These are phyloP conservation scores for Ploettnerulaceae sp. DNA, from an alignment of 2,329 filamentous ascomycete species.

Conservation along the genomic window DNA sequence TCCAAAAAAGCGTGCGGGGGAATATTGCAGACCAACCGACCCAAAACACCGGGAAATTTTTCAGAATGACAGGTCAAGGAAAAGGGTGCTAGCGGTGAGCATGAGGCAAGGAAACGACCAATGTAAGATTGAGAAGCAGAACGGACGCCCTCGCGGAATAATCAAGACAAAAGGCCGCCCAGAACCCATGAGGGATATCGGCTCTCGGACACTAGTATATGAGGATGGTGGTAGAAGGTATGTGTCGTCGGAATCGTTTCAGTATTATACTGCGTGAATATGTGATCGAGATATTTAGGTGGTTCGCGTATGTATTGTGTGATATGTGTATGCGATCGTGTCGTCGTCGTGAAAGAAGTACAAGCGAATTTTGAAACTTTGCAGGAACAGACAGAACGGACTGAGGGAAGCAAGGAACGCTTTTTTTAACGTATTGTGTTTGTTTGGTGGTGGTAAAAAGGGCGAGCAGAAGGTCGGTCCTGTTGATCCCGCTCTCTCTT, in stretches of 20 bases:
- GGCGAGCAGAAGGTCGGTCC: slow-evolving; percentile 22
- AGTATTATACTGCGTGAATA: slow-evolving; percentile 11
- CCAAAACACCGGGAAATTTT: no score
- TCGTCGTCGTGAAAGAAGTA: slow-evolving; percentile 21
- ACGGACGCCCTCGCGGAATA: slow-evolving; percentile 4
- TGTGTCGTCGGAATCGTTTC: slow-evolving; percentile 16
- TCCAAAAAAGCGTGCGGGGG: no score
- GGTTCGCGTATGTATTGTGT: slow-evolving; percentile 4
- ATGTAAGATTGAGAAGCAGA: slow-evolving; percentile 20
- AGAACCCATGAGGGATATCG: slow-evolving; percentile 20
- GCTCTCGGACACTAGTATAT: slow-evolving; percentile 13
- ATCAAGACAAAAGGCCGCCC: slow-evolving; percentile 18
- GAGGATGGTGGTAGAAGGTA: slow-evolving; percentile 9
- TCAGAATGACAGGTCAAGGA: background rate
- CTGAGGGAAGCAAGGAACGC: slow-evolving; percentile 3
- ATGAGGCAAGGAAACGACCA: background rate
- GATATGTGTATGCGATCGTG: slow-evolving; percentile 20
- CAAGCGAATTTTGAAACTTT: slow-evolving; percentile 5
- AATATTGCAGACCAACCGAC: no score
- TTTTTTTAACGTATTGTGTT: slow-evolving; percentile 11
- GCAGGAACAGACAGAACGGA: background rate
- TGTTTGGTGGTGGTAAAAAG: slow-evolving; percentile 9
- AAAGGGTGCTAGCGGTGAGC: background rate
- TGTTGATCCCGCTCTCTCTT: slow-evolving; percentile 24
- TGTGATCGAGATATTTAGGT: slow-evolving; percentile 14